These are phyloP conservation scores for Heteromeles arbutifolia DNA, from an alignment of 306 rosid genomes.

Conservation along the genomic window DNA sequence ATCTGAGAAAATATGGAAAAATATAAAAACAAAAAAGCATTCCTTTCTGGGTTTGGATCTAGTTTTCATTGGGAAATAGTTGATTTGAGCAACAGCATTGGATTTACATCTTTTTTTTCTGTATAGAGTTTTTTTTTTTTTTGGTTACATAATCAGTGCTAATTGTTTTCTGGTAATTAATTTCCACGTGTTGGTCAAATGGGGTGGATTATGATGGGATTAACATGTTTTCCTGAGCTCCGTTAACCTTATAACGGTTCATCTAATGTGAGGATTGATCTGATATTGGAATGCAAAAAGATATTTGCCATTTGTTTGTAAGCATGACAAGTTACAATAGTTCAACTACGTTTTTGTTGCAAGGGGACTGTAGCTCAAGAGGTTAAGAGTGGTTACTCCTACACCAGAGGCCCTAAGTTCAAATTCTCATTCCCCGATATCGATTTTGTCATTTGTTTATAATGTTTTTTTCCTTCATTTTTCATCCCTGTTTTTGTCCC, in stretches of 20 bases:
- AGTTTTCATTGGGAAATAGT: neutral
- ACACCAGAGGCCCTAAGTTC: neutral
- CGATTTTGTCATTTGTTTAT: neutral
- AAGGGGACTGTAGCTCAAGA: neutral
- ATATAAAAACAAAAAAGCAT: too few species aligned
- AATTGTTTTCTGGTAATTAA: neutral
- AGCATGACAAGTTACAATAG: neutral
- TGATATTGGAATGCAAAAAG: neutral
- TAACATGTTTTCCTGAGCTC: constrained; percentile 1
- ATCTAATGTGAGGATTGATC: neutral
- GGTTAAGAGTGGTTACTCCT: neutral
- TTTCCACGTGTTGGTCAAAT: neutral
- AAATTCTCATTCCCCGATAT: neutral
- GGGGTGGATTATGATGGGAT: constrained; percentile 3
- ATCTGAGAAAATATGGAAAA: neutral
- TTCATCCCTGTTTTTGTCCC: neutral
- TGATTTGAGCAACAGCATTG: neutral
- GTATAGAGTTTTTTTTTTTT: neutral
- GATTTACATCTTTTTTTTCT: neutral
- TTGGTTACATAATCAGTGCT: neutral
- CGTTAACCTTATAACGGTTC: neutral
- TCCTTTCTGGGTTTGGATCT: neutral
- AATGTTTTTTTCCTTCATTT: neutral
- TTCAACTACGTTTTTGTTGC: neutral
- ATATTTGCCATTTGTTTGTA: neutral